These are phyloP conservation scores for Lavandula angustifolia DNA, from an alignment of 257 asterid species.

Conservation along the genomic window DNA sequence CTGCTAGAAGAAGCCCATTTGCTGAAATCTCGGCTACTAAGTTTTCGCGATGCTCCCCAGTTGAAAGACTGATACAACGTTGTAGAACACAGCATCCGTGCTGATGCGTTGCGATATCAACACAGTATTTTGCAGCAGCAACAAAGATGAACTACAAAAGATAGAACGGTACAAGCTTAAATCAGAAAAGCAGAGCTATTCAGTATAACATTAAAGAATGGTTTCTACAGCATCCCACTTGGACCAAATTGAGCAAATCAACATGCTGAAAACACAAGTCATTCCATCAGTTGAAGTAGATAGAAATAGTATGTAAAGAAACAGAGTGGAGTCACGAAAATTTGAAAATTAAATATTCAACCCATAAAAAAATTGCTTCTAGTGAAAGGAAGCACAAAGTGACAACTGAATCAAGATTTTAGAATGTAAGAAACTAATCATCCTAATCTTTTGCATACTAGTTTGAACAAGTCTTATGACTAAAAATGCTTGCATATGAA, in stretches of 20 bases:
- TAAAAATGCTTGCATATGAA: neutral
- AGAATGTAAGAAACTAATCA: neutral
- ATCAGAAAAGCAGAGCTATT: neutral
- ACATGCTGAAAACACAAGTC: too few species aligned
- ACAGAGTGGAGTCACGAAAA: too few species aligned
- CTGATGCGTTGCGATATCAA: slow-evolving; percentile 91
- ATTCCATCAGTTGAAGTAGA: too few species aligned
- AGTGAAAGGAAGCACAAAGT: neutral
- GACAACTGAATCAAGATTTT: slow-evolving; percentile 13
- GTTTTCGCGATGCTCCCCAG: slow-evolving; percentile 68
- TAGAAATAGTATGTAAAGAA: too few species aligned
- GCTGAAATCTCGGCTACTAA: slow-evolving; percentile 68
- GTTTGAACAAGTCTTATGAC: neutral
- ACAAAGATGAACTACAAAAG: slow-evolving; percentile 73
- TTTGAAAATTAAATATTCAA: neutral
- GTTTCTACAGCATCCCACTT: neutral
- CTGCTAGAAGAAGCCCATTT: slow-evolving; percentile 79
- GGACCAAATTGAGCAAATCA: too few species aligned
- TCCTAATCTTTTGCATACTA: slow-evolving; percentile 7
- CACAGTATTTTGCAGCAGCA: slow-evolving; percentile 89
- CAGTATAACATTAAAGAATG: neutral
- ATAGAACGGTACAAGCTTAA: slow-evolving; percentile 11
- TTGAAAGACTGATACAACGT: slow-evolving; percentile 74
- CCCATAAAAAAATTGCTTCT: neutral
- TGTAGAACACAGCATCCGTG: slow-evolving; percentile 97